Evolutionary conservation across 345 rosid species (phyloP), one percentile per base, ranked within the genome.

Genomic region (Balakata baccata): DNA sequence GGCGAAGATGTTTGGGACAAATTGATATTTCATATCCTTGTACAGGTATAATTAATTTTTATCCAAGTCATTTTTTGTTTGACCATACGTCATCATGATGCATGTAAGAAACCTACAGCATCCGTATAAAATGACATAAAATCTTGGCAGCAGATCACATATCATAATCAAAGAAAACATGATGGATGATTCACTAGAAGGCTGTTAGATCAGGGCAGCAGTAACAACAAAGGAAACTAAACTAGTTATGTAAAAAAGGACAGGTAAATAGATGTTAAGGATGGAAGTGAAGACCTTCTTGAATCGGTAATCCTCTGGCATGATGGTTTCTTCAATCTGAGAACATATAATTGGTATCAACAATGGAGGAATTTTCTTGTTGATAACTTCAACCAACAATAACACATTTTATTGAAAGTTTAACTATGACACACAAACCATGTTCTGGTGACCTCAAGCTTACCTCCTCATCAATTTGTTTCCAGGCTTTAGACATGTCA

Each of bases 401-500:
- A 29, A 11, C 14, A 22, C 13, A 45, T 38, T 14, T 14, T 16
- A 10, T 41, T 61, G 25, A 66, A 17, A 71, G 63, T 17, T 14
- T 16, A 4, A 11, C 13, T 4, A 34, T 62, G 46, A 47, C 39
- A 59, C 49, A 14, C 23, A 47, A 39, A 1, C 37, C 16, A 60
- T 20, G n/a, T 74, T 74, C 14, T 25, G 18, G 20, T 61, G 34
- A 60, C 74, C 69, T 71, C 41, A 64, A 80, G 38, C 82, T 22
- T 79, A 95, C 99, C 96, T 92, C 98, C 78, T 89, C 99, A 72
- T 95, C 99, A 68, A 89, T 81, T 72, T 88, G 84, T 81, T 86
- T 87, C 97, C 97, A 95, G 80, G 87, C 75, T 86, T 81, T 84
- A n/a, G 98, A 89, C 99, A 89, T 91, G 79, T 95, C 97, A 54